Conservation (phyloP, 768 basidiomycete genomes). For the Lentinula sp. region DNA sequence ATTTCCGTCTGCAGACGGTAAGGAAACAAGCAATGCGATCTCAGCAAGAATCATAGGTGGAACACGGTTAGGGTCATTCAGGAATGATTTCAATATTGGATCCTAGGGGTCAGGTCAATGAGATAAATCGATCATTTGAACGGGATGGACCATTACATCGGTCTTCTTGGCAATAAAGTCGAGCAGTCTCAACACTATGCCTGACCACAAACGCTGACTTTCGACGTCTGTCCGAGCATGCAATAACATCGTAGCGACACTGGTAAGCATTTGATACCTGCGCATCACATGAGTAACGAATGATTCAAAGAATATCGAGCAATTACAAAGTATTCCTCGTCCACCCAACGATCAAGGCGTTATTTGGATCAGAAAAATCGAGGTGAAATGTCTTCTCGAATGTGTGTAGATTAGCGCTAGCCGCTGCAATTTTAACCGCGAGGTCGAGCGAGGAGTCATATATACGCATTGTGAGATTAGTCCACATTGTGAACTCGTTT, state of each 20-base stretch:
- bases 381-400: constrained; percentile 39
- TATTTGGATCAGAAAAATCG: constrained; percentile 30
- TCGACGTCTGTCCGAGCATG: constrained; percentile 55
- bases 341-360: constrained; percentile 12
- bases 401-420: constrained; percentile 41
- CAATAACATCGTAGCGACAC: constrained; percentile 52
- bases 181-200: constrained; percentile 54
- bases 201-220: constrained; percentile 62
- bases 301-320: neutral
- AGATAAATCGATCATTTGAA: neutral
- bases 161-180: constrained; percentile 47
- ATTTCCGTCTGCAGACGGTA: constrained; percentile 63
- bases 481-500: constrained; percentile 40
- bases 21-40: constrained; percentile 63
- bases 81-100: constrained; percentile 31
- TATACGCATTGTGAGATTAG: constrained; percentile 39
- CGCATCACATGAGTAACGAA: neutral
- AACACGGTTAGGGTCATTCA: constrained; percentile 44
- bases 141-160: constrained; percentile 27
- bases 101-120: constrained; percentile 4
- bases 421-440: constrained; percentile 57
- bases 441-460: constrained; percentile 63
- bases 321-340: constrained; percentile 19
- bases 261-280: constrained; percentile 30
- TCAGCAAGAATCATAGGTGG: constrained; percentile 66